Percentiles rank a stretch among this genome's conserved stretches.
These are phyloP conservation scores for Starmerella stigmatis DNA, from an alignment of 805 yeast species.

Conservation along the genomic window DNA sequence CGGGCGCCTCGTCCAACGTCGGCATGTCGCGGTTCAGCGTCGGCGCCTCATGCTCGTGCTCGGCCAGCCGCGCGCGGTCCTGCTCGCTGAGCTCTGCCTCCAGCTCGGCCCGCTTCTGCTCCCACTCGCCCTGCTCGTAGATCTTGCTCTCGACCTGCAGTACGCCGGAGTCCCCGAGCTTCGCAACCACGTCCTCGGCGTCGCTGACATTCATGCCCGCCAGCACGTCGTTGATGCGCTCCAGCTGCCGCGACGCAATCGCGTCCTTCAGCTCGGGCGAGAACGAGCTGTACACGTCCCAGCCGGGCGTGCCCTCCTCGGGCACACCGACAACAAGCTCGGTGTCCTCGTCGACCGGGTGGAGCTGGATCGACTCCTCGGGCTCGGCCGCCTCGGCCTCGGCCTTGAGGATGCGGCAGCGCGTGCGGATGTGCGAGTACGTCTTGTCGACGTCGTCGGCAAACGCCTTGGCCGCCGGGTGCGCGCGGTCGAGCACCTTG, in stretches of 20 bases:
- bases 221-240: constrained; percentile 72
- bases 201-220: constrained; percentile 60
- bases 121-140: constrained; percentile 33
- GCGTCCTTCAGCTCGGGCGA: constrained; percentile 64
- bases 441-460: constrained; percentile 64
- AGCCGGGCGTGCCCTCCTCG: constrained; percentile 32
- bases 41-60: constrained; percentile 4
- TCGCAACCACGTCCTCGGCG: constrained; percentile 66
- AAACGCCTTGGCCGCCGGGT: constrained; percentile 63
- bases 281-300: constrained; percentile 44
- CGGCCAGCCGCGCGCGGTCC: neutral
- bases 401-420: constrained; percentile 58
- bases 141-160: constrained; percentile 60
- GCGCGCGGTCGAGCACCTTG: constrained; percentile 42
- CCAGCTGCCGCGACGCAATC: constrained; percentile 57
- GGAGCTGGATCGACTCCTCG: constrained; percentile 79
- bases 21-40: neutral
- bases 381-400: constrained; percentile 33
- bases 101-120: constrained; percentile 24
- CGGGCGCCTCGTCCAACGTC: constrained; percentile 1
- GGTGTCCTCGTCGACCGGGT: constrained; percentile 74
- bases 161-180: constrained; percentile 70
- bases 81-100: constrained; percentile 5
- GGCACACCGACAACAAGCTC: constrained; percentile 57
- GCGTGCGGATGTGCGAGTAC: constrained; percentile 56